Conservation (phyloP, 768 basidiomycete species). For the Hydnomerulius pinastri region DNA sequence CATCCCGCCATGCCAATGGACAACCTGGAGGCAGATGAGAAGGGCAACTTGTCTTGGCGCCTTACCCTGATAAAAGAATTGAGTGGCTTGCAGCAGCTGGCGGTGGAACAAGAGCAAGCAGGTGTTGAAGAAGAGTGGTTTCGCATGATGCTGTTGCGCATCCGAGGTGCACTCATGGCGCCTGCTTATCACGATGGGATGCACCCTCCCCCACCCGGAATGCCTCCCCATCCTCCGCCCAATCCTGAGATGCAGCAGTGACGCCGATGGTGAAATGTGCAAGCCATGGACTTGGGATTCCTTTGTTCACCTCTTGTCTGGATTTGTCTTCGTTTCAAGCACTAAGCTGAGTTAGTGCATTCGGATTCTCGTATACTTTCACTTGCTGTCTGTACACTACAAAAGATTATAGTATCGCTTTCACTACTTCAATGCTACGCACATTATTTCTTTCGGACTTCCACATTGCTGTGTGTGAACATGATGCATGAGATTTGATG, state of each 20-base stretch:
- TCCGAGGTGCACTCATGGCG: constrained; percentile 70
- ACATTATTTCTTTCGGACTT: no score
- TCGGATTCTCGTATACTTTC: constrained; percentile 2
- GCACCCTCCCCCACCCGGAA: constrained; percentile 37
- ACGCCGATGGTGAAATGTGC: not conserved
- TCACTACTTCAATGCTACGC: not conserved
- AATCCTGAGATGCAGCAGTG: constrained; percentile 35
- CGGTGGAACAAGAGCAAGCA: constrained; percentile 79
- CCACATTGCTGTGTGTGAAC: no score
- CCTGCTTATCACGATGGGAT: constrained; percentile 39
- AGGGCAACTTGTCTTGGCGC: constrained; percentile 81
- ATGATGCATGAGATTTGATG: no score
- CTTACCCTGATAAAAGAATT: constrained; percentile 81
- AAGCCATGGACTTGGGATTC: not conserved
- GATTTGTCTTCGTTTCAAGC: constrained; percentile 8
- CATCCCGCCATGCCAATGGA: constrained; percentile 60
- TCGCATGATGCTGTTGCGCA: constrained; percentile 80
- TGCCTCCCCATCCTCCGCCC: constrained; percentile 37
- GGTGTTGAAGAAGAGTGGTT: constrained; percentile 85
- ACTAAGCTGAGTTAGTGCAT: not conserved
- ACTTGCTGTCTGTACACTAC: constrained; percentile 6
- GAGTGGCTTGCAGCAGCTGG: constrained; percentile 70
- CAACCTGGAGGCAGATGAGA: constrained; percentile 74
- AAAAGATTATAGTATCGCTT: not conserved
- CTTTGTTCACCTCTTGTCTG: not conserved